These are phyloP conservation scores for Xylariaceae sp. DNA, from an alignment of 2,329 filamentous ascomycete species.

Conservation along the genomic window DNA sequence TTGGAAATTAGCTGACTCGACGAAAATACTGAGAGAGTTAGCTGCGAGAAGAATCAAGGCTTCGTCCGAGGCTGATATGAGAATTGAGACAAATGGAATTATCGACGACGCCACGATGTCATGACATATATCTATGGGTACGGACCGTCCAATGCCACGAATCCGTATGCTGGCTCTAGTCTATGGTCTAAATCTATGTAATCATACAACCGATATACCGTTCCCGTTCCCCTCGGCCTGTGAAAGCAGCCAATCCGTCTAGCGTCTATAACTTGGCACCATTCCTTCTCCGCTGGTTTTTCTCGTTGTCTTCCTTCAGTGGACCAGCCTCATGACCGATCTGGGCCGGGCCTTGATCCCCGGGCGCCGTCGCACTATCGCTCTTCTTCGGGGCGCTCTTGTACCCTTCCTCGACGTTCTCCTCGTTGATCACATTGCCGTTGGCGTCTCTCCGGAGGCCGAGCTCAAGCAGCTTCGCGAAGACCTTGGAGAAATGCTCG, in stretches of 20 bases:
- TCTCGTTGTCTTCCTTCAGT: conserved; percentile 43
- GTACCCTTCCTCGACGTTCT: conserved; percentile 54
- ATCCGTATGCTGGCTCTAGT: neutral
- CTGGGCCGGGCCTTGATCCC: conserved; percentile 33
- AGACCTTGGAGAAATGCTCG: conserved; percentile 59
- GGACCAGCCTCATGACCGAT: conserved; percentile 44
- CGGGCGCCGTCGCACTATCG: conserved; percentile 36
- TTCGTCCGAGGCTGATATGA: neutral
- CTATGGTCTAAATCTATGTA: neutral
- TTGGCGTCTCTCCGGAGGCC: conserved; percentile 58
- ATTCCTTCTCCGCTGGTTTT: conserved; percentile 33
- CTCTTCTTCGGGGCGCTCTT: conserved; percentile 38
- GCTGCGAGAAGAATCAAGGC: neutral
- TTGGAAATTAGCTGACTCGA: neutral
- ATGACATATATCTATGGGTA: neutral
- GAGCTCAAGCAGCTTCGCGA: conserved; percentile 63
- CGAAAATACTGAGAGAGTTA: neutral
- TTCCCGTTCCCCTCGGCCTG: neutral
- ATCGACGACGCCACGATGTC: neutral
- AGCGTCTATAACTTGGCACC: conserved; percentile 42
- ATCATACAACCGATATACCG: neutral
- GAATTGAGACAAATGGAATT: neutral
- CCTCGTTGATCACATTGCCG: conserved; percentile 57
- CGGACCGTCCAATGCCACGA: neutral
- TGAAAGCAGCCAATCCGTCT: neutral